Evolutionary conservation across 345 rosid species (phyloP).

Genomic region (Eucalyptus caleyi): DNA sequence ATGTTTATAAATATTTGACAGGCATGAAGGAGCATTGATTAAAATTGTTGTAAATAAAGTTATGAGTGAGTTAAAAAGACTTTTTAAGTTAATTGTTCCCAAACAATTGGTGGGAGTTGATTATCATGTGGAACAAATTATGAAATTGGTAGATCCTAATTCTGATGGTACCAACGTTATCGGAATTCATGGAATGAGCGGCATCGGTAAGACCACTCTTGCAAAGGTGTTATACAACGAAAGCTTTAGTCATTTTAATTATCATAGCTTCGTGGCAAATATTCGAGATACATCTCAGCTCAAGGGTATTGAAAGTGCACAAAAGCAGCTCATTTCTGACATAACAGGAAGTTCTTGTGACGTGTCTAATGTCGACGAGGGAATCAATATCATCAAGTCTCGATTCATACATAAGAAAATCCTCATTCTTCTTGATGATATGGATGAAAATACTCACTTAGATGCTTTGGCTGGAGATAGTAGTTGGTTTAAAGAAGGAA

Average conservation of each 20-base stretch:
- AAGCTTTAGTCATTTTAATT: neutral
- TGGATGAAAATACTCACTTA: neutral
- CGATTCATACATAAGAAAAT: too few relatives aligned
- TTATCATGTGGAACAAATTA: neutral
- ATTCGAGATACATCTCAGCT: neutral
- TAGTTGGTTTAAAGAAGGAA: neutral
- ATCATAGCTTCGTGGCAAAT: neutral
- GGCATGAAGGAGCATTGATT: neutral
- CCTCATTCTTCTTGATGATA: neutral
- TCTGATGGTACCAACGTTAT: neutral
- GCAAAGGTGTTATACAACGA: neutral
- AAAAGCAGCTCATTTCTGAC: neutral
- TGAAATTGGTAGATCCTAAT: neutral
- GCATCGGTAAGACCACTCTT: neutral
- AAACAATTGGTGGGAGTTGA: neutral
- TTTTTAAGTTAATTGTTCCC: neutral
- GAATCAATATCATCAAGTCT: neutral
- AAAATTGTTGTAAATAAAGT: neutral
- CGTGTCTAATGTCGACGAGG: neutral
- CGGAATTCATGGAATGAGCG: neutral
- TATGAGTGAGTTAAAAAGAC: neutral
- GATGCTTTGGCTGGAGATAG: neutral
- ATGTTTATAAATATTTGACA: neutral
- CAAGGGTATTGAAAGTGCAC: neutral
- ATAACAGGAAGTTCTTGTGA: neutral